Evolutionary conservation across 148 eudicot species (phyloP), one percentile per base, ranked within the genome.

Genomic region (Camellia japonica): DNA sequence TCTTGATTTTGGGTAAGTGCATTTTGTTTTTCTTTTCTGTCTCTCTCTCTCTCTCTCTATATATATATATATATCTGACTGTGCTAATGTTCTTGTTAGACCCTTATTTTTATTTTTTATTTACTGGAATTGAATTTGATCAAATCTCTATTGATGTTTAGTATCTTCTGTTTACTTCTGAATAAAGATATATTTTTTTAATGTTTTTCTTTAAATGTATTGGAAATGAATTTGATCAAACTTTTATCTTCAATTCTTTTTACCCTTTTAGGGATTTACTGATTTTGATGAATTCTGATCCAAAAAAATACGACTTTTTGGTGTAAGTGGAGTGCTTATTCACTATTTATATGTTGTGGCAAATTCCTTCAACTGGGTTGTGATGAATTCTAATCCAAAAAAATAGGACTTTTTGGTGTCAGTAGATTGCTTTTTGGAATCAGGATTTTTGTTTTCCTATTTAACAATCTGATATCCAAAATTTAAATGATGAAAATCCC

Each of bases 61-160:
- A 23, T 23, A 23, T 23, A 23, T 23, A 23, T 23, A 23, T 23
- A 23, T 23, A 23, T 19, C 70, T 8, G 4, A 23, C 16, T 52
- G 30, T 38, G 42, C 38, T 30, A 13, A 43, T 66, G 30, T 65
- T 65, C 18, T 51, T 65, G 42, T 76, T 47, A 46, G 43, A 20
- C 47, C 41, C 30, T 4, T 16, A 15, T 10, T 42, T 51, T 12
- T 8, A 23, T 16, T 11, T 66, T 42, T 15, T 51, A 43, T 19
- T 71, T n/a, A 11, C 2, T 73, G 76, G 12, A 55, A 30, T 14
- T 30, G 46, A 23, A 73, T 77, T 77, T 38, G 78, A 67, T 78
- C 61, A 6, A 49, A 67, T 38, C 15, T 56, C 14, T 38, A 5
- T 67, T 68, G 15, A 16, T 67, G 1, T 51, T 52, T 78, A 49